A percentile compares a stretch with the other conserved stretches of the same genome.
phyloP scores from a whole-genome alignment of 306 rosid genomes.

The Ochetophila trinervis region DNA sequence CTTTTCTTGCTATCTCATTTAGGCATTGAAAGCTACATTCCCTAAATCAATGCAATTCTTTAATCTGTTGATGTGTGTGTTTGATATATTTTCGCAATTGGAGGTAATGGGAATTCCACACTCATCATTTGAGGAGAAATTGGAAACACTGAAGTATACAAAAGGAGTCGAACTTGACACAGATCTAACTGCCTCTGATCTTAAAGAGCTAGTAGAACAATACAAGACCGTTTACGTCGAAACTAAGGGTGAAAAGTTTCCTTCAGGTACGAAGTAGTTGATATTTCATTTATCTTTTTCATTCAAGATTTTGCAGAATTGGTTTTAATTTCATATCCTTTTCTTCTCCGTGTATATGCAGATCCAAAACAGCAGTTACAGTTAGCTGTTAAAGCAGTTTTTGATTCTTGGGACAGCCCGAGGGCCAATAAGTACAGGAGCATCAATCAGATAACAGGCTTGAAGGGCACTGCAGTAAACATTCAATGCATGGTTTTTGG shows the following conservation, averaged over 20 bases:
- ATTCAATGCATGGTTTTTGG: slow-evolving; percentile 96
- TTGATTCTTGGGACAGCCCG: slow-evolving; percentile 96
- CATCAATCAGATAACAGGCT: slow-evolving; percentile 84
- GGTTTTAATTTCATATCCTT: not conserved
- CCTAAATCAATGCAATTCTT: no score
- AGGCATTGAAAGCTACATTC: not conserved
- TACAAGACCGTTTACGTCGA: slow-evolving; percentile 72
- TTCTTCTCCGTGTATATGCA: slow-evolving; percentile 30
- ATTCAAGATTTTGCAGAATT: not conserved
- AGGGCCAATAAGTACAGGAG: slow-evolving; percentile 85
- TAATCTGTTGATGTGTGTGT: no score
- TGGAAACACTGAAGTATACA: slow-evolving; percentile 53
- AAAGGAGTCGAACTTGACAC: slow-evolving; percentile 68
- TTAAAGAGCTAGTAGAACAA: slow-evolving; percentile 76
- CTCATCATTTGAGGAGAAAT: slow-evolving; percentile 77
- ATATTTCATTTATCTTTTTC: no score
- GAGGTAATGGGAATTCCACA: slow-evolving; percentile 91
- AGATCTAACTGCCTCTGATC: slow-evolving; percentile 66
- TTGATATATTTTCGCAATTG: slow-evolving; percentile 12
- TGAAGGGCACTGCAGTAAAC: slow-evolving; percentile 93
- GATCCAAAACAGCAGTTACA: slow-evolving; percentile 88
- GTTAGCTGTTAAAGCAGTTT: slow-evolving; percentile 83
- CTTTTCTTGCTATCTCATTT: slow-evolving; percentile 8
- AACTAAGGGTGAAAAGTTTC: slow-evolving; percentile 65
- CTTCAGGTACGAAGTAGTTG: slow-evolving; percentile 63